Percentiles rank a stretch among this genome's conserved stretches.
Conservation (phyloP, 768 basidiomycete genomes). For the Tylopilus sp. region DNA sequence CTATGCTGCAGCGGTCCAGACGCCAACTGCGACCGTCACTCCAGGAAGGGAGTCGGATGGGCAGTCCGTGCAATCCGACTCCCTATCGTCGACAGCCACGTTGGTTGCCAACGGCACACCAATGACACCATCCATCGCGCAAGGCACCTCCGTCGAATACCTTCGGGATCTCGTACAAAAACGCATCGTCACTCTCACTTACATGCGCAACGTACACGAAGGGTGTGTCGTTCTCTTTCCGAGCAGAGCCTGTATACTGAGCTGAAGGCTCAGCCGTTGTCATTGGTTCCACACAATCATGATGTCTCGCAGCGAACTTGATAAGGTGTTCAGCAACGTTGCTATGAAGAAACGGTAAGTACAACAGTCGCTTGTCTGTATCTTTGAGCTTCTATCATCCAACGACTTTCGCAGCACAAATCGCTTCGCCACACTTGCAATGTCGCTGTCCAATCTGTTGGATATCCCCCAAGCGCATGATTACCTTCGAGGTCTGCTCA, state of each 20-base stretch:
- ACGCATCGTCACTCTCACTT: slow-evolving; percentile 80
- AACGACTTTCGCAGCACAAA: slow-evolving; percentile 51
- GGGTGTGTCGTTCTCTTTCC: slow-evolving; percentile 50
- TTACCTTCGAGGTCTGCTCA: slow-evolving; percentile 69
- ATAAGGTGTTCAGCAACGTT: slow-evolving; percentile 66
- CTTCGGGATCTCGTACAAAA: slow-evolving; percentile 79
- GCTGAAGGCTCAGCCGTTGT: slow-evolving; percentile 48
- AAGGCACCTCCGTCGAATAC: slow-evolving; percentile 75
- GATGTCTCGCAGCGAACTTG: slow-evolving; percentile 69
- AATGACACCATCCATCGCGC: slow-evolving; percentile 34
- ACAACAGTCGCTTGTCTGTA: background rate
- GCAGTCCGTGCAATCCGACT: slow-evolving; percentile 58
- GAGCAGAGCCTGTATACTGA: slow-evolving; percentile 1
- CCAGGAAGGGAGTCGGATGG: slow-evolving; percentile 66
- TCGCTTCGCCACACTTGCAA: slow-evolving; percentile 80
- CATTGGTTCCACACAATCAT: slow-evolving; percentile 90
- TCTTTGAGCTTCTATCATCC: background rate
- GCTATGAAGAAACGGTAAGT: slow-evolving; percentile 77
- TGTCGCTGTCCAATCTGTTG: slow-evolving; percentile 79
- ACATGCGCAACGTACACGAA: slow-evolving; percentile 81
- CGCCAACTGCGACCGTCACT: slow-evolving; percentile 37
- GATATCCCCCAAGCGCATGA: slow-evolving; percentile 81
- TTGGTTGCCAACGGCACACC: slow-evolving; percentile 36
- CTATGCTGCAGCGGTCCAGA: slow-evolving; percentile 35
- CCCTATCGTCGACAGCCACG: slow-evolving; percentile 37